phyloP scores from a whole-genome alignment of 805 yeast species.

The Saccharomycopsis synnaedendra region DNA sequence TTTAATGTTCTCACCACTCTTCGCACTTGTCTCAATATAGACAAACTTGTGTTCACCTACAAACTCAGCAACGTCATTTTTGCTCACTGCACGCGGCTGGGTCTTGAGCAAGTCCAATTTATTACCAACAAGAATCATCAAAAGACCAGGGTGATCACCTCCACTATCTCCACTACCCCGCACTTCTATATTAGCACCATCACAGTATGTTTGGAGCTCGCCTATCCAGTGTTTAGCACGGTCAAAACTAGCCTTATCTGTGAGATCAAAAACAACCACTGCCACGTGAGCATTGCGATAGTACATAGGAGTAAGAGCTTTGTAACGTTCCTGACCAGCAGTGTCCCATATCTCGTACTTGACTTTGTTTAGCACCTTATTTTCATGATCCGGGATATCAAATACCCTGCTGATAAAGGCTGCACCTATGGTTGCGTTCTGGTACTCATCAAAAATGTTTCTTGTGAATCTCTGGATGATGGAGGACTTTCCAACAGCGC shows the following conservation, averaged over 20 bases:
- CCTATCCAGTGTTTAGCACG: constrained; percentile 87
- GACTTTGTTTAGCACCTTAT: constrained; percentile 22
- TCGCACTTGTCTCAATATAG: constrained; percentile 57
- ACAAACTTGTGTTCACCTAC: constrained; percentile 41
- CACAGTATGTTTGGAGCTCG: constrained; percentile 71
- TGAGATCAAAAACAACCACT: constrained; percentile 76
- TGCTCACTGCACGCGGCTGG: constrained; percentile 28
- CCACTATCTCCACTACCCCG: neutral
- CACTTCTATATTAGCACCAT: constrained; percentile 23
- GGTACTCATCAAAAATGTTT: constrained; percentile 60
- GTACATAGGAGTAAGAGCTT: constrained; percentile 74
- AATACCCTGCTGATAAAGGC: constrained; percentile 85
- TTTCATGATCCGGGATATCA: constrained; percentile 20
- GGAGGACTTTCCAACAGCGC: constrained; percentile 41
- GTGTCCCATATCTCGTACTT: constrained; percentile 85
- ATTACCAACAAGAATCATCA: constrained; percentile 83
- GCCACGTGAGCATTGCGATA: constrained; percentile 78
- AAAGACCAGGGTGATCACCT: constrained; percentile 30
- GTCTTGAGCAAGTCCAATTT: constrained; percentile 51
- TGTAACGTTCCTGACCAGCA: constrained; percentile 89
- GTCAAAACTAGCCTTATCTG: constrained; percentile 56
- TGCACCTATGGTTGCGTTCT: constrained; percentile 97
- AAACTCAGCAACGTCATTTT: constrained; percentile 25
- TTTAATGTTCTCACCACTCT: constrained; percentile 50
- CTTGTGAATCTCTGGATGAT: constrained; percentile 32